Percentiles rank a stretch among this genome's conserved stretches.
Conservation (phyloP, 2,329 filamentous ascomycete species). For the Fusarium buxicola region DNA sequence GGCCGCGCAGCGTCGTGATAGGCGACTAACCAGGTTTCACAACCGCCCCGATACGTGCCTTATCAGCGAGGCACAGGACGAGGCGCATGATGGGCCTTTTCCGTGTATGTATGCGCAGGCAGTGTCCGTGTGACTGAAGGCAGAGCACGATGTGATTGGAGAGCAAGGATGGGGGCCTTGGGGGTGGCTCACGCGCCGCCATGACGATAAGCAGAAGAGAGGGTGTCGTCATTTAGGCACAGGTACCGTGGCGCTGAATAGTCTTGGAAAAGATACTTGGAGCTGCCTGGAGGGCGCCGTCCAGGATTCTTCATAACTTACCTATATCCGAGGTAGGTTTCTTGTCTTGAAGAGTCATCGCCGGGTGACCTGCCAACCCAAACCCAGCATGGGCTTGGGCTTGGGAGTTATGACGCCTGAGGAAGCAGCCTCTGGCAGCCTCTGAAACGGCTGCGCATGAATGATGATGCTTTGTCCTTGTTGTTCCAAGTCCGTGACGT, state of each 20-base stretch:
- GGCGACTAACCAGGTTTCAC: constrained; percentile 25
- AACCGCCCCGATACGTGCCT: constrained; percentile 12
- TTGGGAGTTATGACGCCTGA: constrained; percentile 1
- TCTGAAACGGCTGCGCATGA: constrained; percentile 13
- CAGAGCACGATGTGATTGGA: constrained; percentile 12
- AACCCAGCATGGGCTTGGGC: constrained; percentile 3
- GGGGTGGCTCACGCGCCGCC: constrained; percentile 19
- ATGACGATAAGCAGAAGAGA: constrained; percentile 35
- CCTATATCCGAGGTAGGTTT: no score
- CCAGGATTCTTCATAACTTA: constrained; percentile 28
- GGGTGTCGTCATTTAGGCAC: constrained; percentile 37
- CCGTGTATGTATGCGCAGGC: constrained; percentile 10
- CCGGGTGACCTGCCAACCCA: constrained; percentile 19
- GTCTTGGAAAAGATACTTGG: constrained; percentile 11
- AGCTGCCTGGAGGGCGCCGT: constrained; percentile 21
- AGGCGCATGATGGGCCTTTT: constrained; percentile 38
- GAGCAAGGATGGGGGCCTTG: constrained; percentile 8
- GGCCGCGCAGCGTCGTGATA: neutral
- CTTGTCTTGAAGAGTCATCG: constrained; percentile 34
- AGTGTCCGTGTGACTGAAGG: constrained; percentile 30
- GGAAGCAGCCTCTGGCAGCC: neutral
- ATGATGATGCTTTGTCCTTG: constrained; percentile 11
- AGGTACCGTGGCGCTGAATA: neutral
- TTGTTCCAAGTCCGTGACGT: neutral
- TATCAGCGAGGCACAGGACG: constrained; percentile 33